Evolutionary conservation across 2,329 filamentous ascomycete species (phyloP).

Genomic region (Aureobasidium sp.): DNA sequence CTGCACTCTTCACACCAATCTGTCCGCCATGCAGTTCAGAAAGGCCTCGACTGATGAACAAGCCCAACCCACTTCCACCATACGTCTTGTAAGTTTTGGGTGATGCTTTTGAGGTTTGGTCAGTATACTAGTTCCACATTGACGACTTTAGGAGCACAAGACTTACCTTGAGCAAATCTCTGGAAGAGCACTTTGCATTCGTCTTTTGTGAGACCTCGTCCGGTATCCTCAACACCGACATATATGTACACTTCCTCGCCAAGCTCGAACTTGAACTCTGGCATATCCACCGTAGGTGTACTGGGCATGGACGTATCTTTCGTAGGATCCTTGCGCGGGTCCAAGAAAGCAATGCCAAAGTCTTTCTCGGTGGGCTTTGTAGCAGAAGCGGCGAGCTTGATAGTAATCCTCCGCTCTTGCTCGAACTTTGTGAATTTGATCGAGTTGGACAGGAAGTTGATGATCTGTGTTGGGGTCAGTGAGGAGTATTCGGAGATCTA

Average conservation of each 20-base stretch:
- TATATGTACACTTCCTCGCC: constrained; percentile 31
- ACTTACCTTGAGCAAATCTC: constrained; percentile 60
- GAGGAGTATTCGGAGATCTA: background rate
- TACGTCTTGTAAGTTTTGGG: constrained; percentile 43
- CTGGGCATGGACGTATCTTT: background rate
- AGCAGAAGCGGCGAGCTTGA: constrained; percentile 32
- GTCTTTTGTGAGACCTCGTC: constrained; percentile 28
- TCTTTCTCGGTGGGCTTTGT: constrained; percentile 28
- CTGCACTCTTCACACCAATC: constrained; percentile 55
- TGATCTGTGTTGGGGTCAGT: constrained; percentile 17
- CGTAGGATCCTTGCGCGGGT: constrained; percentile 11
- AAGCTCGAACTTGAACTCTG: constrained; percentile 11
- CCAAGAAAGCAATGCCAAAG: constrained; percentile 28
- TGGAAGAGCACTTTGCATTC: constrained; percentile 49
- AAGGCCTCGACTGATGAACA: constrained; percentile 60
- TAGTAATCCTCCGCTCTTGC: constrained; percentile 28
- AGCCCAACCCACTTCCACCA: constrained; percentile 59
- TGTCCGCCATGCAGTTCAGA: constrained; percentile 54
- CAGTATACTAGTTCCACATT: background rate
- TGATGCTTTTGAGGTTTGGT: background rate
- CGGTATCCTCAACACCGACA: constrained; percentile 31
- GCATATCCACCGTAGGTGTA: background rate
- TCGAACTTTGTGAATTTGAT: constrained; percentile 36
- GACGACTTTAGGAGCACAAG: too few species aligned
- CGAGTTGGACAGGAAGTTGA: constrained; percentile 33